These are phyloP conservation scores for Aphanomyces stellatus DNA, from an alignment of 352 stramenopile species.

Conservation along the genomic window DNA sequence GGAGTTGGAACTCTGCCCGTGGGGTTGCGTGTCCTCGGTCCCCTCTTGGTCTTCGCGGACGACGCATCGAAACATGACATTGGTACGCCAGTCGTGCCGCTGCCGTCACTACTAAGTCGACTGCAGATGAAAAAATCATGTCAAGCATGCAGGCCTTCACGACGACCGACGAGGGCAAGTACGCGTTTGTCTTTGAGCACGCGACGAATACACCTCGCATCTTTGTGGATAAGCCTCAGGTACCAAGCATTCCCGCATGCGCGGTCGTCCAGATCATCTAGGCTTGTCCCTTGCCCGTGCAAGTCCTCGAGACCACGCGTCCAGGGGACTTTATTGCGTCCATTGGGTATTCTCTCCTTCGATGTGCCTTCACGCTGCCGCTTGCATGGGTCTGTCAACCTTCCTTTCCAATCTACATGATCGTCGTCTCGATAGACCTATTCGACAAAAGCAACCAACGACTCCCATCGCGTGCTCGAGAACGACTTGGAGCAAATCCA, in stretches of 20 bases:
- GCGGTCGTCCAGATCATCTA: background rate
- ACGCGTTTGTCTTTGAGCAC: conserved; percentile 6
- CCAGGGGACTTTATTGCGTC: background rate
- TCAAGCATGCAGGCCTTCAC: background rate
- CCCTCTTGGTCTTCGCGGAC: background rate
- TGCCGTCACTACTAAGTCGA: too few relatives aligned
- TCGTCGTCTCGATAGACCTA: background rate
- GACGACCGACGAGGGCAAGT: background rate
- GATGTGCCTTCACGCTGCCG: background rate
- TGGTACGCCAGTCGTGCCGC: background rate
- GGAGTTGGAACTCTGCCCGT: background rate
- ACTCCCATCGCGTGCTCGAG: background rate
- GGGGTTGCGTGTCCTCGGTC: background rate
- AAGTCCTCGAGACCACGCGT: too few relatives aligned
- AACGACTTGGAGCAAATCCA: background rate
- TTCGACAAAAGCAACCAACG: background rate
- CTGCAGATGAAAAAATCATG: background rate
- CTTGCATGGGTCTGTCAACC: background rate
- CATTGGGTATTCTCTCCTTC: conserved; percentile 8
- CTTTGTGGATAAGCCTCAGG: background rate
- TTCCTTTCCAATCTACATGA: background rate
- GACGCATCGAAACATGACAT: background rate
- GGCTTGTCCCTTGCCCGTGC: too few relatives aligned
- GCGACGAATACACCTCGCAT: background rate
- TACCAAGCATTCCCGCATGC: background rate